These are phyloP conservation scores for Sorghum bicolor DNA, from an alignment of 176 grass and related monocot species.

Conservation along the genomic window Sorghum_bicolor_NCBIv3 NC_012875.2:458501-459000, in stretches of 20 bases:
- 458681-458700: background rate
- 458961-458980: background rate
- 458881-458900: too few species aligned
- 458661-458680: background rate
- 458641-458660: background rate
- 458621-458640: background rate
- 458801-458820: too few species aligned
- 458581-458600: background rate
- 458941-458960: background rate
- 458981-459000: too few species aligned
- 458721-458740: too few species aligned
- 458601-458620: background rate
- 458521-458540: background rate
- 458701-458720: too few species aligned
- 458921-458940: background rate
- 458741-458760: too few species aligned
- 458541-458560: background rate
- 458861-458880: too few species aligned
- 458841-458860: too few species aligned
- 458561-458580: background rate
- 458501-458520: background rate
- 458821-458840: too few species aligned
- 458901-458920: too few species aligned
- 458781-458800: too few species aligned
- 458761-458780: too few species aligned